Base-by-base conservation (phyloP, 257 asterid species). In the Capsicum pubescens region DNA sequence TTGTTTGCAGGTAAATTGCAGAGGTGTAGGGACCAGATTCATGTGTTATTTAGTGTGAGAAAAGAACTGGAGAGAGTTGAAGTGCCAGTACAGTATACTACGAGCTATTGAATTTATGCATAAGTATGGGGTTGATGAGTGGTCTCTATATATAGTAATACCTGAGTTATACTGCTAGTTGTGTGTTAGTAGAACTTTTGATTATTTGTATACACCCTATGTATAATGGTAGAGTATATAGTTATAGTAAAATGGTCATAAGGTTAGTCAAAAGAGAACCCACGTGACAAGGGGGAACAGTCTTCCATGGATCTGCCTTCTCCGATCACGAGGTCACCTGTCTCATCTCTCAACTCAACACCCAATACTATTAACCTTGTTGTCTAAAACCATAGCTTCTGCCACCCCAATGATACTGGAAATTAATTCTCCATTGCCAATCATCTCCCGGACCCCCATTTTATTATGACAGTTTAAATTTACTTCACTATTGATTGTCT, bases 221-320 rank as follows among this genome's bases (percentile, higher is more conserved):
- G 36, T 48, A 46, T 72, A 72, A 35, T 68, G n/a, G 52, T 66
- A 32, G 32, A 3, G 16, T 69, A 42, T 69, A 42, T 42, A 42
- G 35, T 69, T 14, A n/a, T 44, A 54, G 67, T 59, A 79, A 55
- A 3, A n/a, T n/a, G 55, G 82, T 39, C 70, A 14, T 6, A 16
- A 21, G 85, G 91, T 93, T 89, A 89, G 98, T 95, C 98, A 93
- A 95, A 93, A 91, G 95, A 91, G 97, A 90, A 85, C 85, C 93
- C 97, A 93, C 97, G 97, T 95, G 98, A 95, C 91, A 84, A 87
- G 86, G 80, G 91, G 97, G 97, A 91, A 90, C 97, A 95, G 97
- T 93, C 97, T 93, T 92, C 97, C 94, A 94, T 91, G 94, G 97
- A 94, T 94, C 95, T 94, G 97, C 91, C 91, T 85, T 94, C 97